These are phyloP conservation scores for Climacium dendroides DNA, from an alignment of 225 moss, liverwort and hornwort genomes.

Conservation along the genomic window DNA sequence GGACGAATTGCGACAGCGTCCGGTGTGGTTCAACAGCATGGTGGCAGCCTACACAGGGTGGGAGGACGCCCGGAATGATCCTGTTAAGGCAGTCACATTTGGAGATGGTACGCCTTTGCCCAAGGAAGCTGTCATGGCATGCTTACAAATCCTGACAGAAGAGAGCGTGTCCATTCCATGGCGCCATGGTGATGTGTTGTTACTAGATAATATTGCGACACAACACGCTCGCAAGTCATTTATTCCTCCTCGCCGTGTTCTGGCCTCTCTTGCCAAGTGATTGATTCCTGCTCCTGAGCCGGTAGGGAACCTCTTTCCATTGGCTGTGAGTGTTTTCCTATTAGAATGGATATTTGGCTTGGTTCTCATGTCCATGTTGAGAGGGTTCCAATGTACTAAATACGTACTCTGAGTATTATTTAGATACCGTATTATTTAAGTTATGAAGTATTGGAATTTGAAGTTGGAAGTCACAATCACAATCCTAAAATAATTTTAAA, in stretches of 20 bases:
- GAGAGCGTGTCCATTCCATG: constrained; percentile 92
- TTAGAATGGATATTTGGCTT: not conserved
- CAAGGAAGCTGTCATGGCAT: constrained; percentile 58
- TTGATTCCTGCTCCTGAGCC: not conserved
- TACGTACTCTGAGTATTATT: not conserved
- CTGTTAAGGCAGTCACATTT: constrained; percentile 79
- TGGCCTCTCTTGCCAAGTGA: constrained; percentile 81
- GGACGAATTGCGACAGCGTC: constrained; percentile 61
- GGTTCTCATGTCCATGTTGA: too few relatives aligned
- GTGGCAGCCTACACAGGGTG: constrained; percentile 98
- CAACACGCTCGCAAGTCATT: constrained; percentile 85
- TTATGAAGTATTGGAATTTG: not conserved
- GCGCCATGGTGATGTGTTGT: constrained; percentile 76
- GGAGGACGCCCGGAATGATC: constrained; percentile 82
- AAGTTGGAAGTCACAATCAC: not conserved
- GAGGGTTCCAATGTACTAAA: not conserved
- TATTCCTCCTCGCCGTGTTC: constrained; percentile 73
- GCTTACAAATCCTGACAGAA: constrained; percentile 58
- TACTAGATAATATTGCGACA: constrained; percentile 71
- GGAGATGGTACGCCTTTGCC: constrained; percentile 73
- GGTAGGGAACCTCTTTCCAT: not conserved
- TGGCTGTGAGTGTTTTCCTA: not conserved
- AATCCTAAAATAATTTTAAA: not conserved
- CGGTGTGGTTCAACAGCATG: constrained; percentile 99
- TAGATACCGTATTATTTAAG: not conserved